Conservation (phyloP, 1,284 basidiomycete genomes). For the Cryptococcus sp. region DNA sequence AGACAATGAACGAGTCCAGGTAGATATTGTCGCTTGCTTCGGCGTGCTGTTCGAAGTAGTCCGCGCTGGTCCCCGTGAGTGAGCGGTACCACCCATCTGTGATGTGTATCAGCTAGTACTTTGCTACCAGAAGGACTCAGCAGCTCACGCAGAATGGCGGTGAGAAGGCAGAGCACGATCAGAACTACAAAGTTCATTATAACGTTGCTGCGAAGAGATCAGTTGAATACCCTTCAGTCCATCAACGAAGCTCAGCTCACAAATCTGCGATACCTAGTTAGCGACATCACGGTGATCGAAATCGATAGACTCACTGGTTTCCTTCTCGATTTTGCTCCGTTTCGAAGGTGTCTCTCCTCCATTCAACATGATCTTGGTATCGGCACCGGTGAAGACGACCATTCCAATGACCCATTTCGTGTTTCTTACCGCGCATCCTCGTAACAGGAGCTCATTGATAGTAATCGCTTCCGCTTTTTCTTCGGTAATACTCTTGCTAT, state of each 20-base stretch:
- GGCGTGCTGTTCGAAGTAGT: conserved; percentile 69
- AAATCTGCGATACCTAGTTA: conserved; percentile 59
- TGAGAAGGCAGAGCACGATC: conserved; percentile 71
- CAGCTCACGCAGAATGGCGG: conserved; percentile 49
- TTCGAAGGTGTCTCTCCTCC: conserved; percentile 90
- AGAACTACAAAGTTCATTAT: conserved; percentile 88
- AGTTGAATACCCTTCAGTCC: conserved; percentile 2
- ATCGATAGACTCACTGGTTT: conserved; percentile 64
- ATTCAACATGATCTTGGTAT: conserved; percentile 98
- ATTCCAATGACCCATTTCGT: conserved; percentile 93
- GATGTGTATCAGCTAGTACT: conserved; percentile 56
- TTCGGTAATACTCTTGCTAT: conserved; percentile 24
- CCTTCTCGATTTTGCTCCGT: conserved; percentile 92
- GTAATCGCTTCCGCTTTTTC: conserved; percentile 60
- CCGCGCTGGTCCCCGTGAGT: conserved; percentile 66
- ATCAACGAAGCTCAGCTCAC: conserved; percentile 3
- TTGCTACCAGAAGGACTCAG: conserved; percentile 10
- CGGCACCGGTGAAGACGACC: conserved; percentile 89
- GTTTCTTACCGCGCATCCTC: conserved; percentile 90
- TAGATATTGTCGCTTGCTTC: conserved; percentile 65
- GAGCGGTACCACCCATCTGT: conserved; percentile 70
- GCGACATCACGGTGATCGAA: background rate
- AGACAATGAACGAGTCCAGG: conserved; percentile 83
- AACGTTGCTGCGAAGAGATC: conserved; percentile 64
- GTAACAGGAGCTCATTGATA: conserved; percentile 90